Evolutionary conservation across 2,329 filamentous ascomycete genomes (phyloP), one percentile per base, ranked within the genome.

Genomic region (Cucurbitaria berberidis): DNA sequence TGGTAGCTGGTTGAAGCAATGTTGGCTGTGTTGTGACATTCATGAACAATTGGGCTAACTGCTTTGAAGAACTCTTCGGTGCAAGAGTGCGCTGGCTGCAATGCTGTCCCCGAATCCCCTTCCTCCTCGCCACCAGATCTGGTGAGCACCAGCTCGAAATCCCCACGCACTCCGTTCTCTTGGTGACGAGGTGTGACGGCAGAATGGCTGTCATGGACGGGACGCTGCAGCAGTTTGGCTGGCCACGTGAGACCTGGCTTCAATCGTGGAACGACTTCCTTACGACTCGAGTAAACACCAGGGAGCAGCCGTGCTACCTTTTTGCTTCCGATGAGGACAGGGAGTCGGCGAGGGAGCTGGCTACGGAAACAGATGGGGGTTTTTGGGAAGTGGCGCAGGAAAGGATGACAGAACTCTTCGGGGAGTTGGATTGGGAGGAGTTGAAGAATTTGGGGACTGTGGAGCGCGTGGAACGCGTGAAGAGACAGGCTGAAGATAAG

Each of bases 141-240:
- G 19, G 16, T 13, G 7, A 9, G 15, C 7, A 29, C n/a, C 34
- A 44, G 50, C 21, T 39, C n/a, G 19, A 5, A 5, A 38, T 44
- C 22, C 26, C 38, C 2, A 5, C 32, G n/a, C 53, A 57, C 36
- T 57, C 55, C 13, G 45, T 55, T 7, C 26, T 59, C 3, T 10
- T 40, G 5, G 30, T 54, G 4, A 42, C 41, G 10, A 43, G 19
- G 7, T 21, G 8, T 2, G 24, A 48, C 27, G 53, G 44, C 26
- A 26, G 18, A 13, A 15, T 21, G 4, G 16, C 40, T 21, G 22
- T 59, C 11, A 45, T 61, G 40, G 58, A 54, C 32, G 49, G 53
- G 3, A 57, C 47, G 5, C 32, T 43, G 24, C 15, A 53, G 24
- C 53, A 59, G 13, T 58, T 51, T 38, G 42, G 45, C 9, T 57